Conservation (phyloP, 1,139 yeast species). For the Saccharomyces hybrid region DNA sequence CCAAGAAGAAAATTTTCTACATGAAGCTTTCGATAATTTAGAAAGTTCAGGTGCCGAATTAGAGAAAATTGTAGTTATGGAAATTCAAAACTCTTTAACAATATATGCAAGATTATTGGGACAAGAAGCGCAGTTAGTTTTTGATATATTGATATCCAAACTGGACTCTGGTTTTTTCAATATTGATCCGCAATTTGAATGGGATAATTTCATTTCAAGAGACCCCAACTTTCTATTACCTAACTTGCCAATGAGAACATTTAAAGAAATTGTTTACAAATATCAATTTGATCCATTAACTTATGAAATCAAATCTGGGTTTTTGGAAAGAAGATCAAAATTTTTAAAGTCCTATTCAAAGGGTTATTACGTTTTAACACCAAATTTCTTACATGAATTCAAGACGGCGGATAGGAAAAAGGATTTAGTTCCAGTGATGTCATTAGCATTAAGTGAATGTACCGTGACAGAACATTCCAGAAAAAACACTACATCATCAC, state of each 20-base stretch:
- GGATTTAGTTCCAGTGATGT: conserved; percentile 78
- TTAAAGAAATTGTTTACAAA: conserved; percentile 55
- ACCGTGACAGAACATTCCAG: conserved; percentile 78
- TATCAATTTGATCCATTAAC: conserved; percentile 69
- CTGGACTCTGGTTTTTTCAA: conserved; percentile 66
- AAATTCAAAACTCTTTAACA: conserved; percentile 72
- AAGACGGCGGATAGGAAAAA: conserved; percentile 73
- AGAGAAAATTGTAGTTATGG: conserved; percentile 80
- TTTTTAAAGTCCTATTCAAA: conserved; percentile 79
- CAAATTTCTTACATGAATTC: conserved; percentile 83
- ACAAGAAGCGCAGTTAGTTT: conserved; percentile 59
- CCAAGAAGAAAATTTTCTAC: conserved; percentile 73
- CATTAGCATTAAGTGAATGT: conserved; percentile 74
- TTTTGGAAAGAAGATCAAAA: conserved; percentile 81
- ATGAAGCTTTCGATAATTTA: conserved; percentile 79
- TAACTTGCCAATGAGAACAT: conserved; percentile 57
- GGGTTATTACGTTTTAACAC: conserved; percentile 87
- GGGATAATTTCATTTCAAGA: conserved; percentile 73
- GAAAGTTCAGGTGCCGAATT: conserved; percentile 83
- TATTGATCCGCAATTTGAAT: conserved; percentile 73
- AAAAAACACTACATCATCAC: conserved; percentile 27
- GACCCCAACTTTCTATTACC: conserved; percentile 76
- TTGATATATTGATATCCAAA: conserved; percentile 57
- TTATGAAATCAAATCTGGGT: conserved; percentile 66
- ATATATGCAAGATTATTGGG: conserved; percentile 61